Percentiles rank a stretch among this genome's conserved stretches.
phyloP scores from a whole-genome alignment of 257 asterid species.

The Pogostemon cablin region DNA sequence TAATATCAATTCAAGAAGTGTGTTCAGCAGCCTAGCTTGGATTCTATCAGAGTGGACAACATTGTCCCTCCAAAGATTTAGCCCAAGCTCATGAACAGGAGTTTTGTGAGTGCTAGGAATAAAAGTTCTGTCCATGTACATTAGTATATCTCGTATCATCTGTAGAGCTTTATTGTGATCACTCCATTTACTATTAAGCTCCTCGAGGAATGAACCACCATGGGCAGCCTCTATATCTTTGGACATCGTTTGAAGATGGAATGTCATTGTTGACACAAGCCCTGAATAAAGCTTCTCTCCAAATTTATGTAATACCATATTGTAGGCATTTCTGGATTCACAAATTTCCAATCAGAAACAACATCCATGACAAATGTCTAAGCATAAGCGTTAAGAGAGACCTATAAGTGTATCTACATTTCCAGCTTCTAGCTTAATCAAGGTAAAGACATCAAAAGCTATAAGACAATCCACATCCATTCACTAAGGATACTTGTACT shows the following conservation, averaged over 20 bases:
- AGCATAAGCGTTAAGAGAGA: neutral
- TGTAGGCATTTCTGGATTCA: conserved; percentile 77
- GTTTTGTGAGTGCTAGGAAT: conserved; percentile 68
- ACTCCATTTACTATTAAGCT: conserved; percentile 74
- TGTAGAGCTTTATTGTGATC: conserved; percentile 89
- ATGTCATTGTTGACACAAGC: conserved; percentile 70
- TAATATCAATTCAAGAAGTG: conserved; percentile 65
- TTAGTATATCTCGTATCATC: conserved; percentile 81
- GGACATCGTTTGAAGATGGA: conserved; percentile 66
- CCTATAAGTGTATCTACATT: neutral
- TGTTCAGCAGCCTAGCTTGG: conserved; percentile 66
- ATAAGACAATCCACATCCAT: neutral
- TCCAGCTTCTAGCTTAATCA: neutral
- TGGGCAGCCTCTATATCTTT: conserved; percentile 66
- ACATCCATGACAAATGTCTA: neutral
- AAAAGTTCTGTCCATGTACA: conserved; percentile 94
- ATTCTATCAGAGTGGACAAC: conserved; percentile 66
- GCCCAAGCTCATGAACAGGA: conserved; percentile 84
- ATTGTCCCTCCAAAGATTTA: conserved; percentile 84
- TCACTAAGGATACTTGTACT: neutral
- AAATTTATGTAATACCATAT: conserved; percentile 82
- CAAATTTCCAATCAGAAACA: conserved; percentile 34
- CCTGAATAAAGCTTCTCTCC: conserved; percentile 90
- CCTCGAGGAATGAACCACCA: conserved; percentile 76
- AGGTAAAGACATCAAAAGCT: conserved; percentile 11